Percentiles rank a stretch among this genome's conserved stretches.
phyloP scores from a whole-genome alignment of 179 eudicot species.

The Drosera spatulata region DNA sequence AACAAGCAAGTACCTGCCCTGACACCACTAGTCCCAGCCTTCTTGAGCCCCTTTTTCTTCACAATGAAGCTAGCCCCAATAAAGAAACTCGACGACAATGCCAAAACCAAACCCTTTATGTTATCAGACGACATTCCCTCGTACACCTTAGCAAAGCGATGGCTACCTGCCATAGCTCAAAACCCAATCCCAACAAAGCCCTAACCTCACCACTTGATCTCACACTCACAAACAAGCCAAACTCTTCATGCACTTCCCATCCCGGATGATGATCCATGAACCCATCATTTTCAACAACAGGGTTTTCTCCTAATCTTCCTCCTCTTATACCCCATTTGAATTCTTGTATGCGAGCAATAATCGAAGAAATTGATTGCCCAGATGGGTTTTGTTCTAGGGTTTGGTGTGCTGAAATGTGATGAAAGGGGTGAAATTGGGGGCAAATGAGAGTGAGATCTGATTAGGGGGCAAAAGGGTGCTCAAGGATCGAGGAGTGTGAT shows the following conservation, averaged over 20 bases:
- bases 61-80: conserved; percentile 44
- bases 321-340: neutral
- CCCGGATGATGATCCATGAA: neutral
- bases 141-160: neutral
- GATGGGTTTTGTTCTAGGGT: no score
- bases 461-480: neutral
- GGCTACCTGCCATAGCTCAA: conserved; percentile 3
- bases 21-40: conserved; percentile 32
- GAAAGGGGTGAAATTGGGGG: neutral
- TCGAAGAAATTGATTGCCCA: no score
- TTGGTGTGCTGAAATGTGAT: no score
- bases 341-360: no score
- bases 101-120: conserved; percentile 20
- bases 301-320: neutral
- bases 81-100: conserved; percentile 17
- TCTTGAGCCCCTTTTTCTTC: conserved; percentile 39
- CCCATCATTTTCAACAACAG: neutral
- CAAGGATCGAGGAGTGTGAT: neutral
- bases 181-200: neutral
- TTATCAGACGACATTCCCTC: conserved; percentile 46
- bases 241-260: neutral
- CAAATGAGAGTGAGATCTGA: neutral
- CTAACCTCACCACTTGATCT: neutral
- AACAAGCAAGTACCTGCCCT: conserved; percentile 25
- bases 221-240: neutral